These are phyloP conservation scores for Stevia rebaudiana DNA, from an alignment of 140 eudicot species.

Conservation along the genomic window DNA sequence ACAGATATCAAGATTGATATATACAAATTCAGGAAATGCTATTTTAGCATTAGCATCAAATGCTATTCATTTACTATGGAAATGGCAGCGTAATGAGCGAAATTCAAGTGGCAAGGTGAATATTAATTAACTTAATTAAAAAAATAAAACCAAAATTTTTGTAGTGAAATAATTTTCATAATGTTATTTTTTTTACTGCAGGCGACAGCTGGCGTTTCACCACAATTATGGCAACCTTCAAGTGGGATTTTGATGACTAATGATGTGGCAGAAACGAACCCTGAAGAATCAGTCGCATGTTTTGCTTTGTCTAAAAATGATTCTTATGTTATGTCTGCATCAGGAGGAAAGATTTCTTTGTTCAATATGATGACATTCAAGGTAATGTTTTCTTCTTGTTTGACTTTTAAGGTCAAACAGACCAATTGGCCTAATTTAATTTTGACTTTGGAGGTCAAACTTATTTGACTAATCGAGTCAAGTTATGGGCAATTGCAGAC, in stretches of 20 bases:
- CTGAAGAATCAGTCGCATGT: conserved; percentile 85
- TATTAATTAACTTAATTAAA: neutral
- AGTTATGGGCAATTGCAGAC: conserved; percentile 46
- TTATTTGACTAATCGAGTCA: neutral
- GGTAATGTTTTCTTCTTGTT: conserved; percentile 32
- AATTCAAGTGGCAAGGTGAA: conserved; percentile 75
- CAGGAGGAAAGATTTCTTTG: conserved; percentile 88
- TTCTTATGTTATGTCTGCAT: conserved; percentile 94
- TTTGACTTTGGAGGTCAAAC: neutral
- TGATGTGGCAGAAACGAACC: conserved; percentile 55
- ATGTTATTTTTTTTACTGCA: conserved; percentile 4
- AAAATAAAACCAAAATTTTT: neutral
- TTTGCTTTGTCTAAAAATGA: conserved; percentile 91
- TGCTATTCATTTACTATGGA: conserved; percentile 82
- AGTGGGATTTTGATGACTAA: conserved; percentile 91
- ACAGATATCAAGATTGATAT: conserved; percentile 86
- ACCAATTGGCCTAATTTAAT: neutral
- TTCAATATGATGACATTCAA: conserved; percentile 97
- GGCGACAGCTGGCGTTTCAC: conserved; percentile 84
- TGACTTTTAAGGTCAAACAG: conserved; percentile 8
- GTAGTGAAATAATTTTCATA: neutral
- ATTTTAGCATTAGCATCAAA: conserved; percentile 78
- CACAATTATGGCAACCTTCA: conserved; percentile 90
- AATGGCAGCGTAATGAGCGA: conserved; percentile 84
- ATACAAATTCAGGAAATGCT: conserved; percentile 83